Evolutionary conservation across 352 stramenopile species (phyloP).

Genomic region (Phytopythium oedochilum): DNA sequence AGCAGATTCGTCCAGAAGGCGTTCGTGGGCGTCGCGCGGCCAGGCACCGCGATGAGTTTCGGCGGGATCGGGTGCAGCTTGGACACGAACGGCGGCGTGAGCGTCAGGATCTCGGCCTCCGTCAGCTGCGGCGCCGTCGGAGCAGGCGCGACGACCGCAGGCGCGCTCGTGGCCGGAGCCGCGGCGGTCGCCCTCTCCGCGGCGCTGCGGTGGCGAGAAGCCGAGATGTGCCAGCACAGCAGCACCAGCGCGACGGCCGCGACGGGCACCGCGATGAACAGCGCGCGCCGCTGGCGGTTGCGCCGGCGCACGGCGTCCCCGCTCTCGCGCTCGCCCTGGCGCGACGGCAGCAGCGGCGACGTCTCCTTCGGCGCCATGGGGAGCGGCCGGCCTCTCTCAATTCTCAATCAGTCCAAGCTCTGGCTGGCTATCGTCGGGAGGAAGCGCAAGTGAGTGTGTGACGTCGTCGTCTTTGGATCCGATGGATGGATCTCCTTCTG

Average conservation of each 20-base stretch:
- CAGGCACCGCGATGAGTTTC: constrained; percentile 37
- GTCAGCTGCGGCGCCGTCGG: constrained; percentile 8
- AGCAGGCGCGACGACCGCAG: background rate
- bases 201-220: constrained; percentile 6
- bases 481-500: no score
- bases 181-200: background rate
- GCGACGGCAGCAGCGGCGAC: constrained; percentile 45
- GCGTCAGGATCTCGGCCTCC: constrained; percentile 43
- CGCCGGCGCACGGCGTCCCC: constrained; percentile 3
- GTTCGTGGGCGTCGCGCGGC: constrained; percentile 73
- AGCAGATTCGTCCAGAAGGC: constrained; percentile 90
- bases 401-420: no score
- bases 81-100: constrained; percentile 50
- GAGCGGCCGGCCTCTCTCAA: background rate
- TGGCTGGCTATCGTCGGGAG: no score
- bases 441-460: background rate
- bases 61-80: constrained; percentile 55
- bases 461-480: background rate
- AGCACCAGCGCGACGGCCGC: constrained; percentile 43
- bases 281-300: constrained; percentile 32
- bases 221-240: constrained; percentile 35
- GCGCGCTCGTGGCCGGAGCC: background rate
- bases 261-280: constrained; percentile 52
- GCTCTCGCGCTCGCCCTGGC: constrained; percentile 1
- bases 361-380: constrained; percentile 27